phyloP scores from a whole-genome alignment of 805 yeast genomes.

The Wickerhamiella sorbophila region DNA sequence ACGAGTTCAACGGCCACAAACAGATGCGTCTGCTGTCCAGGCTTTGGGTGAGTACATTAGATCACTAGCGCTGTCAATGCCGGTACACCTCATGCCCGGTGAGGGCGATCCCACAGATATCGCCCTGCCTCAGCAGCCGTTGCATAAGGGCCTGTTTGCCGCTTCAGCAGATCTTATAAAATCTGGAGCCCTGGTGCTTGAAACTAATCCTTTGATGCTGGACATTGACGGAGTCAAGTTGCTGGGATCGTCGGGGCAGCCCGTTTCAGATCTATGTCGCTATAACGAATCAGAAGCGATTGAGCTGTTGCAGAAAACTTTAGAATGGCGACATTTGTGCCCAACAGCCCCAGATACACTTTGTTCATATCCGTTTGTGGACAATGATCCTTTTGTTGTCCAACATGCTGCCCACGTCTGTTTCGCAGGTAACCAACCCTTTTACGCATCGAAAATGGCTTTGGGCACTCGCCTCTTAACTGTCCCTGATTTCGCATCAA shows the following conservation, averaged over 20 bases:
- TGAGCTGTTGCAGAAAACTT: constrained; percentile 47
- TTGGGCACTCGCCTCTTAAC: constrained; percentile 38
- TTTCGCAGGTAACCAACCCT: constrained; percentile 71
- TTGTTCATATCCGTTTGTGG: constrained; percentile 71
- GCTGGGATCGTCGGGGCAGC: constrained; percentile 75
- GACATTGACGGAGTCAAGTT: constrained; percentile 42
- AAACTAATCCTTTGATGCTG: constrained; percentile 50
- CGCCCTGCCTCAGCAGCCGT: constrained; percentile 77
- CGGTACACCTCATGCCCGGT: constrained; percentile 78
- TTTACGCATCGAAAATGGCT: constrained; percentile 28
- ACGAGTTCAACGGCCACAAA: constrained; percentile 13
- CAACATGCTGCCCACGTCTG: constrained; percentile 73
- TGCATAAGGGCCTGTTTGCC: constrained; percentile 64
- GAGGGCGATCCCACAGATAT: constrained; percentile 55
- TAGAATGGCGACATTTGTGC: constrained; percentile 72
- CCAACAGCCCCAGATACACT: constrained; percentile 97
- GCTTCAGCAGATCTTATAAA: constrained; percentile 31
- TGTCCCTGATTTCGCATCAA: constrained; percentile 54
- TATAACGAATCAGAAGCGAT: constrained; percentile 34
- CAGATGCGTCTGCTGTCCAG: constrained; percentile 12
- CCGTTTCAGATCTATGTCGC: constrained; percentile 59
- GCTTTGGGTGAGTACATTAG: constrained; percentile 42
- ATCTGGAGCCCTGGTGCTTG: constrained; percentile 28
- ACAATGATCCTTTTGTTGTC: constrained; percentile 66
- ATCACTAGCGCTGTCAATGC: constrained; percentile 42